phyloP scores from a whole-genome alignment of 192 early-diverging fungal species.

The Podila verticillata region DNA sequence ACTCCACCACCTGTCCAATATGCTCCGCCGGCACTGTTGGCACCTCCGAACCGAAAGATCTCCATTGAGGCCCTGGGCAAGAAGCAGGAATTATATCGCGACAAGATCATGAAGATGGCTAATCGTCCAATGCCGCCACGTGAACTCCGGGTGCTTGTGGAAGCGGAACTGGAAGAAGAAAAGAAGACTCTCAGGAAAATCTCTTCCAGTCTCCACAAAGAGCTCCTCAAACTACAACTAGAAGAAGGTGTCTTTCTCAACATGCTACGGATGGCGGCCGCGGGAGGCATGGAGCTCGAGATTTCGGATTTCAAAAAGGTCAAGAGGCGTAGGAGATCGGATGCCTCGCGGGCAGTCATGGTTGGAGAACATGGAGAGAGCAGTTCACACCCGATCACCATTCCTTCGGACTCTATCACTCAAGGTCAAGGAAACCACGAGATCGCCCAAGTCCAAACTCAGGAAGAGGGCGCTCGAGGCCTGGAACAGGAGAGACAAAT shows the following conservation, averaged over 20 bases:
- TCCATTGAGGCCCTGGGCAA: slow-evolving; percentile 11
- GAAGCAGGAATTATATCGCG: slow-evolving; percentile 1
- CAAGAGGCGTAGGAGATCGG: neutral
- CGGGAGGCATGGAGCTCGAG: neutral
- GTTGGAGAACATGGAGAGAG: too few species aligned
- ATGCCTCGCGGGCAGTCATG: neutral
- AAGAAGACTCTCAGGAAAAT: slow-evolving; percentile 3
- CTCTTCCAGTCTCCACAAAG: slow-evolving; percentile 18
- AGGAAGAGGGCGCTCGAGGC: too few species aligned
- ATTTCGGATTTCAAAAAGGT: slow-evolving; percentile 15
- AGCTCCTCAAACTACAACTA: slow-evolving; percentile 34
- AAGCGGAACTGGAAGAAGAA: slow-evolving; percentile 26
- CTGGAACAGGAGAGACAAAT: neutral
- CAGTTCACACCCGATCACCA: too few species aligned
- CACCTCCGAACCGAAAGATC: neutral
- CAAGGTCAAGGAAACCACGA: too few species aligned
- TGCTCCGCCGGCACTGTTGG: neutral
- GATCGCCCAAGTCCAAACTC: too few species aligned
- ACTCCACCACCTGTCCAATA: neutral
- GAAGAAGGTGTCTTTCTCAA: slow-evolving; percentile 39
- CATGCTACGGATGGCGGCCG: slow-evolving; percentile 9
- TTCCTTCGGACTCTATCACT: too few species aligned
- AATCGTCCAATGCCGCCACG: slow-evolving; percentile 15
- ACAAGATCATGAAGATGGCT: slow-evolving; percentile 4
- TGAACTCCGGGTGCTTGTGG: slow-evolving; percentile 18